A percentile compares a stretch with the other conserved stretches of the same genome.
Evolutionary conservation across 306 rosid genomes (phyloP).

Genomic region (Quillaja saponaria): DNA sequence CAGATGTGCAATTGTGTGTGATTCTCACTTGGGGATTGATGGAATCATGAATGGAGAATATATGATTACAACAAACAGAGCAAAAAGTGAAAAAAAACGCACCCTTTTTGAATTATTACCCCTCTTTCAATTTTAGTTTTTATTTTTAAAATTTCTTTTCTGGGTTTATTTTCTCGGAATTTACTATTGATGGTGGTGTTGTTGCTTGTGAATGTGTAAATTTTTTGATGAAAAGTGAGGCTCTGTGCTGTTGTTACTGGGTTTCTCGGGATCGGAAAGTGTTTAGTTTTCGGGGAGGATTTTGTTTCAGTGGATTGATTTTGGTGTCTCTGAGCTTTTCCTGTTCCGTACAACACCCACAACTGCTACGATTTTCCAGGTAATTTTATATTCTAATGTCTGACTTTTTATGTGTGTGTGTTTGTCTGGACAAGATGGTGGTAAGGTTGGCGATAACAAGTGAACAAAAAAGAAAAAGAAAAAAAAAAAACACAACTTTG

Average conservation of each 20-base stretch:
- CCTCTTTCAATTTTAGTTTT: not conserved
- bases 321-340: slow-evolving; percentile 41
- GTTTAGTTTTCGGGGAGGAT: slow-evolving; percentile 39
- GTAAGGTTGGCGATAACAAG: no score
- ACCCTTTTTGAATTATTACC: no score
- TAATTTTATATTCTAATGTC: slow-evolving; percentile 24
- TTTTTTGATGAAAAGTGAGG: slow-evolving; percentile 24
- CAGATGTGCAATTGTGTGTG: slow-evolving; percentile 24
- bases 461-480: no score
- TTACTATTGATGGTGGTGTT: not conserved
- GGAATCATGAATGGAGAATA: slow-evolving; percentile 47
- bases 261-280: slow-evolving; percentile 53
- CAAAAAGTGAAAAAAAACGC: slow-evolving; percentile 18
- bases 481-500: no score
- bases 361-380: slow-evolving; percentile 49
- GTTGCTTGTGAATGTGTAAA: slow-evolving; percentile 5
- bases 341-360: slow-evolving; percentile 52
- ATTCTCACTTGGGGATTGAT: slow-evolving; percentile 57
- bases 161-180: not conserved
- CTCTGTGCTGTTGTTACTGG: slow-evolving; percentile 22
- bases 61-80: slow-evolving; percentile 35
- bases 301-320: slow-evolving; percentile 42
- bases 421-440: not conserved
- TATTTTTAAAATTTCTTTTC: slow-evolving; percentile 21
- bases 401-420: slow-evolving; percentile 13